phyloP scores from a whole-genome alignment of 2,329 filamentous ascomycete species.

The Talaromyces marneffei region DNA sequence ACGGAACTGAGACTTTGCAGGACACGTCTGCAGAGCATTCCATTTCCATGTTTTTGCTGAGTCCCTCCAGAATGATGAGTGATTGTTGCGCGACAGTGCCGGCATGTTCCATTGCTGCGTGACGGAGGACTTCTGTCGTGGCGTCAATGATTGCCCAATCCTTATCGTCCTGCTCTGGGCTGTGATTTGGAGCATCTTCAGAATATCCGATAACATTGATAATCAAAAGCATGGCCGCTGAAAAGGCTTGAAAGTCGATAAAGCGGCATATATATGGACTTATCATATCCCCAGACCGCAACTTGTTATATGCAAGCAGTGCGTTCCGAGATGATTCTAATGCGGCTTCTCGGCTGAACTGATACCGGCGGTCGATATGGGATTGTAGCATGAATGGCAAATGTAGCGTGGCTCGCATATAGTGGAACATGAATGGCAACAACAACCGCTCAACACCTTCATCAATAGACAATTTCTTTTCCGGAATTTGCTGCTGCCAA shows the following conservation, averaged over 20 bases:
- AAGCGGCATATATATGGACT: slow-evolving; percentile 41
- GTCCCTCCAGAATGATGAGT: slow-evolving; percentile 36
- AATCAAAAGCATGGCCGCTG: slow-evolving; percentile 40
- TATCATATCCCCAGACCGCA: slow-evolving; percentile 25
- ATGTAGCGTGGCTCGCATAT: slow-evolving; percentile 38
- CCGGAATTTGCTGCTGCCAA: slow-evolving; percentile 23
- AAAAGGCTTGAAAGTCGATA: slow-evolving; percentile 46
- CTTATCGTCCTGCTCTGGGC: slow-evolving; percentile 27
- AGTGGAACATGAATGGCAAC: slow-evolving; percentile 38
- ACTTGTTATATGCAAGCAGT: slow-evolving; percentile 33
- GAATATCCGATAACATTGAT: slow-evolving; percentile 40
- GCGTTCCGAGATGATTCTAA: slow-evolving; percentile 41
- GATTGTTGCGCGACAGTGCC: slow-evolving; percentile 43
- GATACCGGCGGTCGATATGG: slow-evolving; percentile 31
- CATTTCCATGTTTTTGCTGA: slow-evolving; percentile 20
- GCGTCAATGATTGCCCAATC: slow-evolving; percentile 35
- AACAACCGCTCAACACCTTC: slow-evolving; percentile 30
- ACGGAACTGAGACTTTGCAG: slow-evolving; percentile 42
- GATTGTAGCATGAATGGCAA: slow-evolving; percentile 44
- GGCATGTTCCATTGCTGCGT: slow-evolving; percentile 29
- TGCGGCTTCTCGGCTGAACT: slow-evolving; percentile 35
- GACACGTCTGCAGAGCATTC: slow-evolving; percentile 7
- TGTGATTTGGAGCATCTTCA: slow-evolving; percentile 18
- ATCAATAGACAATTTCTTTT: slow-evolving; percentile 20
- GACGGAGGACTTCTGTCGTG: slow-evolving; percentile 29